Base-by-base conservation (phyloP, 139 green algal genomes). In the Chlamydomonas sphaeroides region DNA sequence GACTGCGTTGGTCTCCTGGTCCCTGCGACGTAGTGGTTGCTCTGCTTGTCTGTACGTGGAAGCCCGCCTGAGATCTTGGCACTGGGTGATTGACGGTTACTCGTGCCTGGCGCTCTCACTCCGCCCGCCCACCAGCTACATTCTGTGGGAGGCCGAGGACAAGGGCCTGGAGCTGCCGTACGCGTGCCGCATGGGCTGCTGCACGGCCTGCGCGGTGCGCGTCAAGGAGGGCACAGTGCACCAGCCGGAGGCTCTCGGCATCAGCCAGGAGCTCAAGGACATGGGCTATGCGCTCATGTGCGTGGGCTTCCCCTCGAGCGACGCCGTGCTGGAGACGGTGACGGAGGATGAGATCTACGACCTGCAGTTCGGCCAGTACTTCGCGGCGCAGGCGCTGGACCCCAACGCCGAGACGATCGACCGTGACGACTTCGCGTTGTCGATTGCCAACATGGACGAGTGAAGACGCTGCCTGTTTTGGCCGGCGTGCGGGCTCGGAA, bases 331-430 rank as follows among this genome's bases (percentile, higher is more conserved):
- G 80, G 93, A 79, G 86, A 92, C 61, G 41, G 71, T 89, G 51
- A 84, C 92, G 25, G 97, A 99, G 88, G 97, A 99, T 79, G 96
- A 98, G 87, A 89, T 99, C n/a, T 99, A 99, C 84, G 94, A 97
- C 78, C 65, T 97, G 85, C 97, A 99, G 89, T 99, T 99, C 92
- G 97, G 97, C 0, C 53, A 88, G 35, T 85, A 49, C 49, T 98
- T 98, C 87, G 88, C 80, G 20, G 49, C 90, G 68, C 78, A 92
- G 63, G 97, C 96, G 20, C 77, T 95, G 3, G 84, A 98, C 87
- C 94, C 92, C 8, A 70, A 75, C 26, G 83, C 93, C 25, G 80
- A 15, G 10, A 86, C 2, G 41, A 81, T 98, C 18, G 90, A 96
- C 78, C 91, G 96, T 5, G 96, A 98, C 71, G 96, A 99, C 83